Conservation (phyloP, 1,284 basidiomycete species). For the Fistulinella cinereoalba region DNA sequence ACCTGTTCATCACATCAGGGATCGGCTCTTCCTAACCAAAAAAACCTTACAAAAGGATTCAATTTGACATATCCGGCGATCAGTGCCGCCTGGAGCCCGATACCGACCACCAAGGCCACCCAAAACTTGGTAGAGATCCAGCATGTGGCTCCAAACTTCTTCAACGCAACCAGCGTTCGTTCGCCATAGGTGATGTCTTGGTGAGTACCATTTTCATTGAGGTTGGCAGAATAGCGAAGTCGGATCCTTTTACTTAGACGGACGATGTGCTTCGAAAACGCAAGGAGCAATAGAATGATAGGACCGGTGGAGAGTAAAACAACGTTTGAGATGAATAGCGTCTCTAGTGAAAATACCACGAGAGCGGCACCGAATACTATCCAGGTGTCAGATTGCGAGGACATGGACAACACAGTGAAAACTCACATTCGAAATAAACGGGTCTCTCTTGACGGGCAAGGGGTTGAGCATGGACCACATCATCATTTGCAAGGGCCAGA, state of each 20-base stretch:
- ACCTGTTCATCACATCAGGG: slow-evolving; percentile 42
- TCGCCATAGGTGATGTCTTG: slow-evolving; percentile 10
- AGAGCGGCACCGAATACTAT: slow-evolving; percentile 56
- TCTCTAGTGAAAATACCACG: slow-evolving; percentile 50
- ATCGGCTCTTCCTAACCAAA: not conserved
- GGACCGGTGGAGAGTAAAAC: slow-evolving; percentile 61
- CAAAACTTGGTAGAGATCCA: slow-evolving; percentile 58
- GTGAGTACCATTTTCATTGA: slow-evolving; percentile 6
- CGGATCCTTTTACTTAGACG: slow-evolving; percentile 14
- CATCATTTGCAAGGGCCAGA: slow-evolving; percentile 47
- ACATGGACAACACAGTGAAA: not conserved
- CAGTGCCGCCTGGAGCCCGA: slow-evolving; percentile 47
- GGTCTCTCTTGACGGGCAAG: slow-evolving; percentile 29
- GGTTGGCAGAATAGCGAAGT: slow-evolving; percentile 14
- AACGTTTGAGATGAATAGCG: slow-evolving; percentile 56
- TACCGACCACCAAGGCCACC: slow-evolving; percentile 48
- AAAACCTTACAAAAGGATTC: slow-evolving; percentile 61
- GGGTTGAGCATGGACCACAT: slow-evolving; percentile 18
- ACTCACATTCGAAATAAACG: slow-evolving; percentile 74
- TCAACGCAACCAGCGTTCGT: slow-evolving; percentile 9
- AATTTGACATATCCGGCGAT: slow-evolving; percentile 48
- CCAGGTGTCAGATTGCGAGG: not conserved
- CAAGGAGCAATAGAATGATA: slow-evolving; percentile 47
- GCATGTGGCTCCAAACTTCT: slow-evolving; percentile 24
- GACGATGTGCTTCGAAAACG: slow-evolving; percentile 34